Percentiles rank a stretch among this genome's conserved stretches.
Conservation (phyloP, 139 green algal genomes). For the Volvox africanus region DNA sequence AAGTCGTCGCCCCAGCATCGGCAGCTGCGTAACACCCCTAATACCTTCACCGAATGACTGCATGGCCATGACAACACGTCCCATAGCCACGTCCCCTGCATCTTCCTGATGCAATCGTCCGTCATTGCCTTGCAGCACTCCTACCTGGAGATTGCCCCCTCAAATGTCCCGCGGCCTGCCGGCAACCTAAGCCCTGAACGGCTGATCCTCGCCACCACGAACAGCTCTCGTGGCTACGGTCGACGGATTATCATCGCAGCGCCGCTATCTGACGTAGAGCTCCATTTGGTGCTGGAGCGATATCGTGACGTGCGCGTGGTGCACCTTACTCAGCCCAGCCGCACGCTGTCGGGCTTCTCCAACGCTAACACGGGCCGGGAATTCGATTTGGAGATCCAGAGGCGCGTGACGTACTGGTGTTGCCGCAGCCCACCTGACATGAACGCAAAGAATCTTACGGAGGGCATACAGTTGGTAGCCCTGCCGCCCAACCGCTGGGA, state of each 20-base stretch:
- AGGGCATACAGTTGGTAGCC: conserved; percentile 23
- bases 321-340: conserved; percentile 8
- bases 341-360: conserved; percentile 4
- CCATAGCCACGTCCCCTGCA: too few species aligned
- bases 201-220: neutral
- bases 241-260: conserved; percentile 8
- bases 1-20: too few species aligned
- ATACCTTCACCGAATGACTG: too few species aligned
- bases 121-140: neutral
- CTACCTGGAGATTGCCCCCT: conserved; percentile 29
- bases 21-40: too few species aligned
- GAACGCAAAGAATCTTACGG: neutral
- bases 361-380: neutral
- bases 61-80: too few species aligned
- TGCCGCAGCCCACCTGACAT: conserved; percentile 37
- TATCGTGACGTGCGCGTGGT: neutral
- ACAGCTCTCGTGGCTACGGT: neutral
- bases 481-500: neutral
- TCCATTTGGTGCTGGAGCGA: neutral
- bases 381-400: conserved; percentile 42
- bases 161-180: neutral
- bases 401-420: conserved; percentile 42
- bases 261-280: conserved; percentile 9
- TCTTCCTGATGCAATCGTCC: too few species aligned
- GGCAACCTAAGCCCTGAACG: neutral